Conservation (phyloP, 441 rosid genomes). For the Sinapis alba region DNA sequence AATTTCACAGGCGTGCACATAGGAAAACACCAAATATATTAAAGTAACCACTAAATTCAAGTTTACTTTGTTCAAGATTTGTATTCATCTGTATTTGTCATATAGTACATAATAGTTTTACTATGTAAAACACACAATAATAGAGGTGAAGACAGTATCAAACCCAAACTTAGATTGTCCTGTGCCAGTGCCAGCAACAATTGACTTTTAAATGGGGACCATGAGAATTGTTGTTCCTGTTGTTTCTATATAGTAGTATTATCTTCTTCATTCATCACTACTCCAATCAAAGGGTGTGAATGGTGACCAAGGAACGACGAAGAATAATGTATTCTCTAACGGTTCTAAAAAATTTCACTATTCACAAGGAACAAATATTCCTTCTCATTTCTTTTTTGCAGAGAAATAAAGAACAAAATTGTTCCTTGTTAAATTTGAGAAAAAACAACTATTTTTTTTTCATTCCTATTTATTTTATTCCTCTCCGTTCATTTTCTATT, state of each 20-base stretch:
- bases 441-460: no score
- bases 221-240: slow-evolving; percentile 35
- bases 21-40: slow-evolving; percentile 32
- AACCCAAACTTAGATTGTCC: slow-evolving; percentile 10
- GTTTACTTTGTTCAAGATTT: slow-evolving; percentile 15
- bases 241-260: no score
- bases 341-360: no score
- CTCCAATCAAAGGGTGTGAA: no score
- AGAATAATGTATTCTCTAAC: no score
- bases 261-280: neutral
- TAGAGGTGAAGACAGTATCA: slow-evolving; percentile 34
- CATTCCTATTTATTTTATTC: no score
- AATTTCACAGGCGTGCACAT: slow-evolving; percentile 57
- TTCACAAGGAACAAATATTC: no score
- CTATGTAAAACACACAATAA: slow-evolving; percentile 36
- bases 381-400: no score
- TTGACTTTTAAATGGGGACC: slow-evolving; percentile 38
- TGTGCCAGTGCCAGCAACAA: slow-evolving; percentile 17
- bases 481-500: no score
- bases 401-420: no score
- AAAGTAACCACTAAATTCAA: slow-evolving; percentile 30
- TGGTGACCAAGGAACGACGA: no score
- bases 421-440: no score
- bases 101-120: slow-evolving; percentile 34
- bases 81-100: slow-evolving; percentile 42